Evolutionary conservation across 2,329 filamentous ascomycete genomes (phyloP).

Genomic region (Hypomyces rosellus): DNA sequence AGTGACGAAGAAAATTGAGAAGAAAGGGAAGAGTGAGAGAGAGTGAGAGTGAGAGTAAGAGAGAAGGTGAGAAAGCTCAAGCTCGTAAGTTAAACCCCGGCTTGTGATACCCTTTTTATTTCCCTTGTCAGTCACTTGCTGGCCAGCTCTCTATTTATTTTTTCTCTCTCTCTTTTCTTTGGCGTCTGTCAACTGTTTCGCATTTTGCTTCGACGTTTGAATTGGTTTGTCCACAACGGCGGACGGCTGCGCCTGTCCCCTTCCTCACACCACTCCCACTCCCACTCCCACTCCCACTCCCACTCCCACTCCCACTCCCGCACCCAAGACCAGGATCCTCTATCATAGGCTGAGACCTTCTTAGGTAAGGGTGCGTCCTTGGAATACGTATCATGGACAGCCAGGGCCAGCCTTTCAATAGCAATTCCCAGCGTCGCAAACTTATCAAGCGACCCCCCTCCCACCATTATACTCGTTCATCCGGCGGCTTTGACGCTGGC

Average conservation of each 20-base stretch:
- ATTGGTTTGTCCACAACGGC: neutral
- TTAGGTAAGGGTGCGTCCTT: constrained; percentile 18
- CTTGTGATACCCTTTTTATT: too few species aligned
- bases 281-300: too few species aligned
- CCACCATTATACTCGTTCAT: constrained; percentile 41
- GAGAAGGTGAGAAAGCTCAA: too few species aligned
- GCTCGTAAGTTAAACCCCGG: too few species aligned
- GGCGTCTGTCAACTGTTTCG: neutral
- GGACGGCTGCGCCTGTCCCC: constrained; percentile 11
- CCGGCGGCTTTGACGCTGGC: constrained; percentile 44
- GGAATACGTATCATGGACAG: constrained; percentile 39
- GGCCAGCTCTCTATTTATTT: too few species aligned
- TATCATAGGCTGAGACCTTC: constrained; percentile 17
- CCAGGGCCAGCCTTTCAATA: constrained; percentile 37
- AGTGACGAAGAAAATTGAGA: too few species aligned
- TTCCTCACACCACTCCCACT: constrained; percentile 11
- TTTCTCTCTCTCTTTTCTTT: too few species aligned
- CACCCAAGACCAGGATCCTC: constrained; percentile 6
- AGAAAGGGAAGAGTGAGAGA: too few species aligned
- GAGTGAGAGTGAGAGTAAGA: too few species aligned
- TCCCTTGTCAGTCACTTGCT: too few species aligned
- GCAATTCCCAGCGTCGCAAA: constrained; percentile 49
- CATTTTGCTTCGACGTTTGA: neutral
- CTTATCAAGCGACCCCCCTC: constrained; percentile 58
- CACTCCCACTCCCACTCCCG: constrained; percentile 6